Percentiles rank a stretch among this genome's conserved stretches.
Conservation (phyloP, 441 rosid genomes). For the Adansonia madagascariensis region DNA sequence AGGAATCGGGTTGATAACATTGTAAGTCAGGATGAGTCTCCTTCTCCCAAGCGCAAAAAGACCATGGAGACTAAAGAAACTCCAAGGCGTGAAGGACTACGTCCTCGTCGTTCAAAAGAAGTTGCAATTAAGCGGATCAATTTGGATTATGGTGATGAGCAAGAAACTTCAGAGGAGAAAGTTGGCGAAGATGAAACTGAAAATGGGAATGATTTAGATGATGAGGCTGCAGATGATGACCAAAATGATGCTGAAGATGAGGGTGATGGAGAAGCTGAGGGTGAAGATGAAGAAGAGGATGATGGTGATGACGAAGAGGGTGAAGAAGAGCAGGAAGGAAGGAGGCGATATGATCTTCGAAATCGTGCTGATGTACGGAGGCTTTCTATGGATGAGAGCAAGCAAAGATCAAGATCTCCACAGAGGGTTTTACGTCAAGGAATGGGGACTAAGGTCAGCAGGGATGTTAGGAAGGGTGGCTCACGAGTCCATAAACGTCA, state of each 20-base stretch:
- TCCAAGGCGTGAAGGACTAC: constrained; percentile 96
- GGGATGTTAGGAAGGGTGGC: constrained; percentile 93
- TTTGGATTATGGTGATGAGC: constrained; percentile 68
- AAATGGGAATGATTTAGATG: constrained; percentile 81
- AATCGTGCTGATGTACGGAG: constrained; percentile 95
- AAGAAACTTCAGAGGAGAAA: constrained; percentile 79
- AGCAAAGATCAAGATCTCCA: constrained; percentile 88
- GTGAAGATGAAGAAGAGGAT: constrained; percentile 56
- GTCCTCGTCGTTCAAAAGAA: constrained; percentile 83
- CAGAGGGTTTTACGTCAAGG: constrained; percentile 96
- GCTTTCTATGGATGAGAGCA: constrained; percentile 70
- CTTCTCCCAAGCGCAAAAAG: constrained; percentile 61
- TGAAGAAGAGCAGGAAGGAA: constrained; percentile 92
- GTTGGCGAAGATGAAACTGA: constrained; percentile 76
- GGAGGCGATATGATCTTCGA: constrained; percentile 95
- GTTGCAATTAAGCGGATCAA: constrained; percentile 52
- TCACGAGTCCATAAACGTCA: constrained; percentile 94
- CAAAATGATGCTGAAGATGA: constrained; percentile 58
- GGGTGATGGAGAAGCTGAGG: constrained; percentile 42
- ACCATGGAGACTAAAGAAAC: constrained; percentile 50
- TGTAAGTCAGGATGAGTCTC: constrained; percentile 59
- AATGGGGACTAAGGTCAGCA: constrained; percentile 79
- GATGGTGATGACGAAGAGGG: constrained; percentile 79
- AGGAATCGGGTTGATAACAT: constrained; percentile 64
- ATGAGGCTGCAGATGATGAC: constrained; percentile 57